A percentile compares a stretch with the other conserved stretches of the same genome.
These are phyloP conservation scores for Pichia sp. DNA, from an alignment of 1,139 yeast genomes.

Conservation along the genomic window DNA sequence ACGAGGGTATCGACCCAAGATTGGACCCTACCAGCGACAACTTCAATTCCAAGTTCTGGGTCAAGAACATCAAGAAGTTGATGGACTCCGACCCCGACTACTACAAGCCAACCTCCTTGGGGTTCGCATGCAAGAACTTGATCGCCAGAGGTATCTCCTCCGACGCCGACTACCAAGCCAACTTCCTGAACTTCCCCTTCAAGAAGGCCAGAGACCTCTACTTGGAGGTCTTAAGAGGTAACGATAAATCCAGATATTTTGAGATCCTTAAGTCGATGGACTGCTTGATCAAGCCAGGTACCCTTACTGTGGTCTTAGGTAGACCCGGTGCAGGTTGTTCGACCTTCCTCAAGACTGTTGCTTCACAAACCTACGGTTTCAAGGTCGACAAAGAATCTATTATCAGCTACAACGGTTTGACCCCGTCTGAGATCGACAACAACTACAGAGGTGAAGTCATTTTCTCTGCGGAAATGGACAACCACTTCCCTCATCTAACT, in stretches of 20 bases:
- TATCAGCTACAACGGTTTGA: slow-evolving; percentile 48
- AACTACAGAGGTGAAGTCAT: slow-evolving; percentile 67
- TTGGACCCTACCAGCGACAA: slow-evolving; percentile 55
- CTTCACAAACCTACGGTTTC: slow-evolving; percentile 72
- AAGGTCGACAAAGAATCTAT: slow-evolving; percentile 44
- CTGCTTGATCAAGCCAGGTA: slow-evolving; percentile 66
- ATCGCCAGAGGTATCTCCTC: slow-evolving; percentile 74
- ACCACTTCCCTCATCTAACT: slow-evolving; percentile 68
- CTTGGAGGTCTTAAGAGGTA: slow-evolving; percentile 15
- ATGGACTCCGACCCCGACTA: slow-evolving; percentile 56
- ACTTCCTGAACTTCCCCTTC: slow-evolving; percentile 50
- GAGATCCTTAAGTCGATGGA: slow-evolving; percentile 68
- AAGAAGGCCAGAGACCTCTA: slow-evolving; percentile 23
- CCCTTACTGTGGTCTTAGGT: slow-evolving; percentile 72
- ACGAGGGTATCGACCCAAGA: slow-evolving; percentile 35
- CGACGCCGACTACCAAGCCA: slow-evolving; percentile 78
- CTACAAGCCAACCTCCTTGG: slow-evolving; percentile 61
- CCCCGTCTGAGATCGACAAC: slow-evolving; percentile 44
- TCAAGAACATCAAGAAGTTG: slow-evolving; percentile 60
- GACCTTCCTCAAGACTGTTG: slow-evolving; percentile 66
- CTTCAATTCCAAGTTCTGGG: slow-evolving; percentile 69
- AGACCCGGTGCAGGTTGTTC: slow-evolving; percentile 89
- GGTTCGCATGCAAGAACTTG: slow-evolving; percentile 65
- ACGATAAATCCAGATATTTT: slow-evolving; percentile 34
- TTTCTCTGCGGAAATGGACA: slow-evolving; percentile 68